Percentiles rank a stretch among this genome's conserved stretches.
These are phyloP conservation scores for Ogataea wickerhamii DNA, from an alignment of 805 yeast species.

Conservation along the genomic window DNA sequence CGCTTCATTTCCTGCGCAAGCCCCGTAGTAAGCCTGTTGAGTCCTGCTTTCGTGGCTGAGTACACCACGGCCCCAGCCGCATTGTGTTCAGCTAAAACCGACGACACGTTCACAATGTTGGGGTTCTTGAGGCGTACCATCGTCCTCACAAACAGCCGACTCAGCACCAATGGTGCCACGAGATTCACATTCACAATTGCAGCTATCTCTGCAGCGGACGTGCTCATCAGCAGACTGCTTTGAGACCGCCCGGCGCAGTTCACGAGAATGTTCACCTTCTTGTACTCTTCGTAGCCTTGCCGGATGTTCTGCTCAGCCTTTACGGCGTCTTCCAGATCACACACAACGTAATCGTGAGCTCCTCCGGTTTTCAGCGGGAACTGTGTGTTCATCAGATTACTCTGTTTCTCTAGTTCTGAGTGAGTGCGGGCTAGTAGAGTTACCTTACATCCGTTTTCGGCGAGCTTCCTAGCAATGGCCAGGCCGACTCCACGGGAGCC, in stretches of 20 bases:
- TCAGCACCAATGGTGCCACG: constrained; percentile 54
- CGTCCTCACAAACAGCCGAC: constrained; percentile 48
- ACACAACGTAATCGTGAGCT: constrained; percentile 32
- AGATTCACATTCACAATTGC: constrained; percentile 54
- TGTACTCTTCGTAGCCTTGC: constrained; percentile 26
- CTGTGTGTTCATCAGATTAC: constrained; percentile 15
- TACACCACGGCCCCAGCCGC: constrained; percentile 62
- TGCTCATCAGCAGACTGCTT: constrained; percentile 43
- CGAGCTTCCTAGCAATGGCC: constrained; percentile 48
- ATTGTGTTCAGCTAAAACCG: constrained; percentile 49
- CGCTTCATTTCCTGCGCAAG: constrained; percentile 58
- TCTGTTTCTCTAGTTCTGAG: constrained; percentile 30
- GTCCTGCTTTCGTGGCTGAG: constrained; percentile 67
- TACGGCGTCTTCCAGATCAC: constrained; percentile 30
- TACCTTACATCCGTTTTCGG: constrained; percentile 48
- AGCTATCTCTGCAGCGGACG: constrained; percentile 40
- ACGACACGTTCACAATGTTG: constrained; percentile 60
- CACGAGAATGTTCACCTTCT: constrained; percentile 44
- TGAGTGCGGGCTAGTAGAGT: constrained; percentile 50
- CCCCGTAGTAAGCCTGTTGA: constrained; percentile 56
- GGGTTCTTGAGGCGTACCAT: constrained; percentile 41
- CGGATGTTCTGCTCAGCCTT: constrained; percentile 11
- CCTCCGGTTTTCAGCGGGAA: constrained; percentile 13
- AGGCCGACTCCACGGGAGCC: constrained; percentile 69
- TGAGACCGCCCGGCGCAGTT: constrained; percentile 71